Percentiles rank a stretch among this genome's conserved stretches.
Conservation (phyloP, 106 monocot species). For the Iris macrosiphon region DNA sequence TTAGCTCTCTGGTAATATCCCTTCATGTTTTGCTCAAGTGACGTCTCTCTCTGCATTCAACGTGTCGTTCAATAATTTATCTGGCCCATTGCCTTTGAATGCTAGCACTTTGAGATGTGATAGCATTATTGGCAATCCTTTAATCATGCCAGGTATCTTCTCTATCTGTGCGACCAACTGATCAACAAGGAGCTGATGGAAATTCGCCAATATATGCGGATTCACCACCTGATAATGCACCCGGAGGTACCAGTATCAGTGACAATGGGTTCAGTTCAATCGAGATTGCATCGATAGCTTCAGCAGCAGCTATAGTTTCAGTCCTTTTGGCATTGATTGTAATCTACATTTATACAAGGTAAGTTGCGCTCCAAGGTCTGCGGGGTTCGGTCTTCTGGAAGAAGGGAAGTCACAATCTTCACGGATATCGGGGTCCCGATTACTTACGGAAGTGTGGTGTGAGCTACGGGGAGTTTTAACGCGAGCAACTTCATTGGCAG, state of each 20-base stretch:
- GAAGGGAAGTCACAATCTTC: conserved; percentile 58
- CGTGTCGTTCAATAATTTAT: conserved; percentile 91
- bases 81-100: conserved; percentile 60
- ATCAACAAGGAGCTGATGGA: conserved; percentile 20
- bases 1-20: conserved; percentile 69
- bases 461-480: conserved; percentile 65
- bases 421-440: conserved; percentile 53
- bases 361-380: conserved; percentile 46
- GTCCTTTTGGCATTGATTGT: conserved; percentile 53
- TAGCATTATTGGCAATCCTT: conserved; percentile 58
- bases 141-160: conserved; percentile 43
- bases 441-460: conserved; percentile 60
- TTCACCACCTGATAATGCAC: conserved; percentile 17
- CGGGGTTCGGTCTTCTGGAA: conserved; percentile 28
- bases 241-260: conserved; percentile 11
- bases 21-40: conserved; percentile 32
- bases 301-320: conserved; percentile 59
- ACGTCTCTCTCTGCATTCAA: conserved; percentile 56
- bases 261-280: conserved; percentile 55
- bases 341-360: conserved; percentile 60
- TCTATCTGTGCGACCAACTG: conserved; percentile 38
- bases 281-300: conserved; percentile 64
- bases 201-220: conserved; percentile 22
- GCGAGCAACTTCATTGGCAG: conserved; percentile 70
- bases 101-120: conserved; percentile 37